Conservation (phyloP, 805 yeast species). For the Allodekkera sacchari region DNA sequence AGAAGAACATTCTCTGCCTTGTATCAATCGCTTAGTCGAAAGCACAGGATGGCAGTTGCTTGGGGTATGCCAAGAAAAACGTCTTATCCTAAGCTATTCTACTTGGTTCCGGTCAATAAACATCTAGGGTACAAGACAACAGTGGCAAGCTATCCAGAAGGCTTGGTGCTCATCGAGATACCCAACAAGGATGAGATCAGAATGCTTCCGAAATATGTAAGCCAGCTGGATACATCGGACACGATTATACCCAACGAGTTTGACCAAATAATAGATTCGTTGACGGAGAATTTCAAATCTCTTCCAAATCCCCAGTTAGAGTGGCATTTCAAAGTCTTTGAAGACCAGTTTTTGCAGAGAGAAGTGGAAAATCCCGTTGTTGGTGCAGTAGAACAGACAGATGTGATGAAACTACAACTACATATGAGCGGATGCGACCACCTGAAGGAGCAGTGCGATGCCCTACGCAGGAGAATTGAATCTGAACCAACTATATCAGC, state of each 20-base stretch:
- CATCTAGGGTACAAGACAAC: slow-evolving; percentile 9
- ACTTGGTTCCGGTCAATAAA: slow-evolving; percentile 46
- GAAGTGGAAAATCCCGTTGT: slow-evolving; percentile 22
- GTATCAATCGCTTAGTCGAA: slow-evolving; percentile 47
- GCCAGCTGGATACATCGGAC: slow-evolving; percentile 16
- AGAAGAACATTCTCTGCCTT: slow-evolving; percentile 58
- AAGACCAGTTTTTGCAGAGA: slow-evolving; percentile 57
- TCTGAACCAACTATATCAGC: not conserved
- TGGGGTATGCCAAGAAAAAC: slow-evolving; percentile 58
- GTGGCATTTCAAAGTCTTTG: slow-evolving; percentile 56
- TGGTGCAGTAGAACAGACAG: slow-evolving; percentile 4
- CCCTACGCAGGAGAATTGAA: slow-evolving; percentile 8
- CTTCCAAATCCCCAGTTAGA: slow-evolving; percentile 54
- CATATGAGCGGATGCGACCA: slow-evolving; percentile 15
- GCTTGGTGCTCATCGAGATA: slow-evolving; percentile 57
- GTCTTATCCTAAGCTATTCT: slow-evolving; percentile 48
- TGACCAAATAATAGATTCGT: slow-evolving; percentile 16
- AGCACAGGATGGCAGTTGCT: slow-evolving; percentile 52
- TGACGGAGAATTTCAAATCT: slow-evolving; percentile 24
- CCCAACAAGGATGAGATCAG: slow-evolving; percentile 78
- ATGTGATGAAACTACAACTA: slow-evolving; percentile 10
- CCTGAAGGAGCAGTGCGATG: slow-evolving; percentile 9
- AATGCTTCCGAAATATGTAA: slow-evolving; percentile 38
- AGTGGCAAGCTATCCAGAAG: slow-evolving; percentile 44
- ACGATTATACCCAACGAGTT: slow-evolving; percentile 11